phyloP scores from a whole-genome alignment of 495 filamentous ascomycete genomes.

The Penicillium waksmanii region DNA sequence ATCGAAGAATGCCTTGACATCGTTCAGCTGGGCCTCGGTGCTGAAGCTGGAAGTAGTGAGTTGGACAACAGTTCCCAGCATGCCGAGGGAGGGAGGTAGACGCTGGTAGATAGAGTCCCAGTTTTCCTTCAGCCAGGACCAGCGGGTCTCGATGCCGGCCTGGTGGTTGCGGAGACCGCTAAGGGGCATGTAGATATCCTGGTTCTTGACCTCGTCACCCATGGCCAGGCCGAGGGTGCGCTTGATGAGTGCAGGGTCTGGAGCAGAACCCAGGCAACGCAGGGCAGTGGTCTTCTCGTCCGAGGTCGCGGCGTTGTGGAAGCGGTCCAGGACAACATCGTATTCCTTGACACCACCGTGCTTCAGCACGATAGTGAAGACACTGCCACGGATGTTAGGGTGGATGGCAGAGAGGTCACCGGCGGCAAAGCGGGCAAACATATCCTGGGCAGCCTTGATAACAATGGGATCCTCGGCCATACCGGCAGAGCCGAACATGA shows the following conservation, averaged over 20 bases:
- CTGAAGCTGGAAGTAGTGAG: constrained; percentile 85
- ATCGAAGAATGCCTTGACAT: constrained; percentile 80
- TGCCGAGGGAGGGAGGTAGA: constrained; percentile 74
- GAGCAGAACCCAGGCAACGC: constrained; percentile 79
- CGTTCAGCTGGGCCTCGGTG: constrained; percentile 69
- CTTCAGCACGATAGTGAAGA: constrained; percentile 65
- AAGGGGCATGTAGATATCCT: constrained; percentile 92
- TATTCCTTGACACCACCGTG: constrained; percentile 65
- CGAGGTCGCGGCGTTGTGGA: constrained; percentile 80
- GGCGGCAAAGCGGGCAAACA: constrained; percentile 64
- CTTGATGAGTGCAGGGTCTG: constrained; percentile 76
- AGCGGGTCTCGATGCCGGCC: constrained; percentile 79
- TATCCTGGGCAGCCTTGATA: constrained; percentile 61
- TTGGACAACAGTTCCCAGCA: constrained; percentile 83
- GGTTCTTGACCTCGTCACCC: constrained; percentile 85
- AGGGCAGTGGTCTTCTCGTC: constrained; percentile 97
- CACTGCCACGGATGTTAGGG: constrained; percentile 66
- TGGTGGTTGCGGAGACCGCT: constrained; percentile 76
- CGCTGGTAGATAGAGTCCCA: constrained; percentile 82
- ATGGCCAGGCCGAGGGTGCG: constrained; percentile 76
- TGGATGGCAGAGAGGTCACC: constrained; percentile 65
- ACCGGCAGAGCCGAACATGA: constrained; percentile 66
- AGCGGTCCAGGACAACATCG: constrained; percentile 78
- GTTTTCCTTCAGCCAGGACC: constrained; percentile 81
- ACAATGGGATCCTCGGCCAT: constrained; percentile 61